Evolutionary conservation across 2,329 filamentous ascomycete genomes (phyloP).

Genomic region (Sclerotinia borealis): DNA sequence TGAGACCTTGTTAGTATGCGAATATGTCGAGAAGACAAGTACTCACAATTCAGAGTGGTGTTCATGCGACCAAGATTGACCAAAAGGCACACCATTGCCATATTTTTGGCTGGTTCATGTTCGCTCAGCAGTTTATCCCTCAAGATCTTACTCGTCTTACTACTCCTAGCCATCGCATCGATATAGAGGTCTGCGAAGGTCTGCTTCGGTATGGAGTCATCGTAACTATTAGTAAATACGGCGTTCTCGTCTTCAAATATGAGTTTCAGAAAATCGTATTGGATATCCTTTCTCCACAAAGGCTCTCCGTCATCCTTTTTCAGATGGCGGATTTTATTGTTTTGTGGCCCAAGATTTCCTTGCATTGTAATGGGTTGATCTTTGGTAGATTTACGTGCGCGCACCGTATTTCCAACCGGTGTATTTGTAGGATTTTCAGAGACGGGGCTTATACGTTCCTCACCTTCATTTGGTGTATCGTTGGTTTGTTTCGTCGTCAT

Average conservation of each 20-base stretch:
- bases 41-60: constrained; percentile 90
- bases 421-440: constrained; percentile 20
- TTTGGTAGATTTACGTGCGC: constrained; percentile 16
- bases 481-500: constrained; percentile 16
- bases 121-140: constrained; percentile 95
- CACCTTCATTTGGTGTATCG: constrained; percentile 30
- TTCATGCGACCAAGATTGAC: constrained; percentile 99
- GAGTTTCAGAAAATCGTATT: constrained; percentile 76
- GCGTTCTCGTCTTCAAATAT: constrained; percentile 69
- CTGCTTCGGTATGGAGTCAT: constrained; percentile 51
- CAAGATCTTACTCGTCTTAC: constrained; percentile 97
- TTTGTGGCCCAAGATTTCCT: constrained; percentile 1
- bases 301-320: constrained; percentile 88
- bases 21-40: constrained; percentile 2
- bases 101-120: constrained; percentile 85
- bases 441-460: constrained; percentile 27
- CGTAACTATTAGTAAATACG: constrained; percentile 87
- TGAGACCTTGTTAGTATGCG: constrained; percentile 37
- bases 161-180: constrained; percentile 96
- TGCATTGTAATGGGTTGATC: constrained; percentile 26
- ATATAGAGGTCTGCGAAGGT: constrained; percentile 96
- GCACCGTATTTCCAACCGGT: constrained; percentile 20
- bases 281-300: constrained; percentile 80
- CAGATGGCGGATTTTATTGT: constrained; percentile 68
- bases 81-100: constrained; percentile 98